Percentiles rank a stretch among this genome's conserved stretches.
Evolutionary conservation across 1,139 yeast species (phyloP).

Genomic region (Diutina ranongensis): DNA sequence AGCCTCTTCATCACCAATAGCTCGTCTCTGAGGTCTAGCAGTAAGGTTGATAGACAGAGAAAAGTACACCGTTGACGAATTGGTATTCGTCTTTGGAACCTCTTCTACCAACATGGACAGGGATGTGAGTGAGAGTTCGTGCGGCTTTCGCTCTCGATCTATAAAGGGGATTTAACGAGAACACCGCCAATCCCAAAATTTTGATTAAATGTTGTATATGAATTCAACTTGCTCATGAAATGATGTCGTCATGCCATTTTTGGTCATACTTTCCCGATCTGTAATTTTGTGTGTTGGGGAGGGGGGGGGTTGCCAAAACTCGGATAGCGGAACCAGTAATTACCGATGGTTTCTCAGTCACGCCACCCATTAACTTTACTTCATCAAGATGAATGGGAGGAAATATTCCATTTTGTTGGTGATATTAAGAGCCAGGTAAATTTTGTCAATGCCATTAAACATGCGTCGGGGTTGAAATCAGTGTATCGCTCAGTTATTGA

Average conservation of each 20-base stretch:
- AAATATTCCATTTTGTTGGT: not conserved
- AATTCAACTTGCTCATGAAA: too few relatives aligned
- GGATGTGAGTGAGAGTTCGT: not conserved
- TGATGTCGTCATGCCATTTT: too few relatives aligned
- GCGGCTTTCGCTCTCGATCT: too few relatives aligned
- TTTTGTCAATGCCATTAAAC: not conserved
- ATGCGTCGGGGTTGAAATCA: not conserved
- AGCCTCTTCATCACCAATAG: slow-evolving; percentile 13
- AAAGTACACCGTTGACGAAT: slow-evolving; percentile 30
- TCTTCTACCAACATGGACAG: slow-evolving; percentile 32
- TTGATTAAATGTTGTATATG: too few relatives aligned
- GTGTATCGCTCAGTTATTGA: not conserved
- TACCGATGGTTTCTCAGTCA: too few relatives aligned
- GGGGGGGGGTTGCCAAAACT: not conserved
- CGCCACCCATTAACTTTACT: not conserved
- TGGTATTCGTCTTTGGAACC: slow-evolving; percentile 26
- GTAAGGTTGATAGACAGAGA: slow-evolving; percentile 33
- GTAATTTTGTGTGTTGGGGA: too few relatives aligned
- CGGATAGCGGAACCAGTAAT: too few relatives aligned
- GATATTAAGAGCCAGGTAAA: not conserved
- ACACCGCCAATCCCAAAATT: too few relatives aligned
- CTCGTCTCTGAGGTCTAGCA: slow-evolving; percentile 21
- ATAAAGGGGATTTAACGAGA: too few relatives aligned
- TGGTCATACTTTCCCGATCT: too few relatives aligned
- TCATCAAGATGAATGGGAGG: not conserved